These are phyloP conservation scores for Isochrysis galbana DNA, from an alignment of 78 protist species.

Conservation along the genomic window DNA sequence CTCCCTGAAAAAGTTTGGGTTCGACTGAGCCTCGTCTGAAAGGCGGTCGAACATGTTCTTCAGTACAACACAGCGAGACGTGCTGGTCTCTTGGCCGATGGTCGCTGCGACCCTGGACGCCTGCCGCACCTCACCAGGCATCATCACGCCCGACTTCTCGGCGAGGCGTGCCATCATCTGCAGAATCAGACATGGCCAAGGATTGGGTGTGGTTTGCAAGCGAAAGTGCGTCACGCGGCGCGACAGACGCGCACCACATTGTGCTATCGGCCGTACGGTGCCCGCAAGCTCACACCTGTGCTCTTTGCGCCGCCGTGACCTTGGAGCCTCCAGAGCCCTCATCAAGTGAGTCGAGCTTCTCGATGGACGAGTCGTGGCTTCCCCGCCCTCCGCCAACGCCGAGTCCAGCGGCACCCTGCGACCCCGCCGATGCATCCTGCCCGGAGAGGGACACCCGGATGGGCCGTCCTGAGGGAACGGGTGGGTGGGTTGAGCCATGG, in stretches of 20 bases:
- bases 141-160: not conserved
- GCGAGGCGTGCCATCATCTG: not conserved
- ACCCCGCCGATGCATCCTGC: no score
- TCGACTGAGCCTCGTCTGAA: not conserved
- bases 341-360: not conserved
- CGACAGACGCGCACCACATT: no score
- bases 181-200: no score
- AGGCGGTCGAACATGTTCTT: slow-evolving; percentile 33
- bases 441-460: not conserved
- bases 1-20: not conserved
- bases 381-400: no score
- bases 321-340: not conserved
- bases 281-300: no score
- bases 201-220: no score
- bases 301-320: not conserved
- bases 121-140: not conserved
- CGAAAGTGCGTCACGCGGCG: no score
- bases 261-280: no score
- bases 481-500: no score
- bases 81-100: not conserved
- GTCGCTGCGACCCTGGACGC: not conserved
- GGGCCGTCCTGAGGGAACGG: no score
- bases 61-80: not conserved
- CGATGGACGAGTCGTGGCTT: not conserved
- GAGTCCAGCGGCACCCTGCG: no score